Conservation (phyloP, 202 grass and related monocot species). For the Musa balbisiana region DNA sequence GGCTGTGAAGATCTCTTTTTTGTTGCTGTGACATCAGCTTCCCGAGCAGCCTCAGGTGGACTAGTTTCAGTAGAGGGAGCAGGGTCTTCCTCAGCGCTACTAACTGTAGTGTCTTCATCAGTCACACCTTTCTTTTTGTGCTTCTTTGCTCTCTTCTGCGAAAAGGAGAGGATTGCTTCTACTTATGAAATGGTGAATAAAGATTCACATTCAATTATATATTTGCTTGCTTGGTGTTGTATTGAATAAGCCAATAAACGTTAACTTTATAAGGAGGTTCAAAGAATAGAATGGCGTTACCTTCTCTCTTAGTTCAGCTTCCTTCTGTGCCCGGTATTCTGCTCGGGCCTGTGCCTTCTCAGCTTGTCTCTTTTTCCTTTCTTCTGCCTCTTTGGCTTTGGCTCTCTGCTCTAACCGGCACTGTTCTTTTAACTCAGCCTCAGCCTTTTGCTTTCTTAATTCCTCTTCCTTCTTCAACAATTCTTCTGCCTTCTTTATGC, state of each 20-base stretch:
- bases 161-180: constrained; percentile 10
- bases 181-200: background rate
- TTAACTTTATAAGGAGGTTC: background rate
- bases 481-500: constrained; percentile 49
- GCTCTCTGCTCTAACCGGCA: constrained; percentile 63
- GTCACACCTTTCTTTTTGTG: constrained; percentile 35
- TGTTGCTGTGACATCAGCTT: constrained; percentile 22
- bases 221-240: background rate
- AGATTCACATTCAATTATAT: background rate
- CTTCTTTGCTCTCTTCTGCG: constrained; percentile 68
- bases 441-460: constrained; percentile 47
- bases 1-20: constrained; percentile 28
- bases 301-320: constrained; percentile 72
- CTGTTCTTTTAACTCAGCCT: constrained; percentile 52
- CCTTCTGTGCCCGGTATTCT: constrained; percentile 56
- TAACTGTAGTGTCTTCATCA: constrained; percentile 2
- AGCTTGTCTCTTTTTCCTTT: constrained; percentile 69
- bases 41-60: constrained; percentile 20
- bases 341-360: constrained; percentile 67
- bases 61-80: constrained; percentile 29
- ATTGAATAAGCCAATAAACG: background rate
- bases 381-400: constrained; percentile 91
- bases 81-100: constrained; percentile 18
- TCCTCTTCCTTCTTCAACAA: constrained; percentile 46
- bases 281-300: constrained; percentile 28